phyloP scores from a whole-genome alignment of 2,329 filamentous ascomycete species.

The Pseudocercospora eumusae region DNA sequence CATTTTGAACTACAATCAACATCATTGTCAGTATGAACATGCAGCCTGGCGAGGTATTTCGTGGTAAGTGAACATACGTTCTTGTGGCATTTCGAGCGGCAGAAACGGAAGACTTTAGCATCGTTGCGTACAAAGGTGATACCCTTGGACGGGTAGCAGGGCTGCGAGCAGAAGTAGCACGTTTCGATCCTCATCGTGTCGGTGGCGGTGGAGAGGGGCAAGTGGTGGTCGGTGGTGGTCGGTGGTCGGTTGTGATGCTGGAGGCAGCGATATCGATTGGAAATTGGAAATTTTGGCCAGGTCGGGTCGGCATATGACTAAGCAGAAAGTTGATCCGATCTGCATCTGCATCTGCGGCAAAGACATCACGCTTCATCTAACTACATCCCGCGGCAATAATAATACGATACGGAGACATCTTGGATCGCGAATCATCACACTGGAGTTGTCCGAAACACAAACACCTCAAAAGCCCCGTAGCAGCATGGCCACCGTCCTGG shows the following conservation, averaged over 20 bases:
- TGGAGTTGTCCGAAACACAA: neutral
- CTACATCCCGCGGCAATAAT: neutral
- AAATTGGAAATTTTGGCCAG: slow-evolving; percentile 1
- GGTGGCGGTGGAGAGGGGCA: neutral
- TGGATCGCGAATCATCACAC: neutral
- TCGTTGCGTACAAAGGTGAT: slow-evolving; percentile 70
- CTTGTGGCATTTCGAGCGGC: slow-evolving; percentile 68
- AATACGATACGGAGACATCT: no score
- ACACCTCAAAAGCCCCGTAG: neutral
- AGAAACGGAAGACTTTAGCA: slow-evolving; percentile 67
- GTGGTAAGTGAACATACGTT: slow-evolving; percentile 41
- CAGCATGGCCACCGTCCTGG: slow-evolving; percentile 60
- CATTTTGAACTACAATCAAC: slow-evolving; percentile 73
- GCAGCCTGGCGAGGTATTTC: neutral
- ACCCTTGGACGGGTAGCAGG: slow-evolving; percentile 64
- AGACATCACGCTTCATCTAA: neutral
- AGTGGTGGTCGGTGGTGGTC: neutral
- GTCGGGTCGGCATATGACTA: neutral
- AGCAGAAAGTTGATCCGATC: neutral
- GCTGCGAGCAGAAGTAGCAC: slow-evolving; percentile 71
- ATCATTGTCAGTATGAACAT: slow-evolving; percentile 19
- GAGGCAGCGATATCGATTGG: slow-evolving; percentile 2
- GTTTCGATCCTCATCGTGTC: slow-evolving; percentile 57
- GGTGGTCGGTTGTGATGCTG: slow-evolving; percentile 5
- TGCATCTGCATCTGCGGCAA: no score